phyloP scores from a whole-genome alignment of 805 yeast species.

The Candida namnaoensis region DNA sequence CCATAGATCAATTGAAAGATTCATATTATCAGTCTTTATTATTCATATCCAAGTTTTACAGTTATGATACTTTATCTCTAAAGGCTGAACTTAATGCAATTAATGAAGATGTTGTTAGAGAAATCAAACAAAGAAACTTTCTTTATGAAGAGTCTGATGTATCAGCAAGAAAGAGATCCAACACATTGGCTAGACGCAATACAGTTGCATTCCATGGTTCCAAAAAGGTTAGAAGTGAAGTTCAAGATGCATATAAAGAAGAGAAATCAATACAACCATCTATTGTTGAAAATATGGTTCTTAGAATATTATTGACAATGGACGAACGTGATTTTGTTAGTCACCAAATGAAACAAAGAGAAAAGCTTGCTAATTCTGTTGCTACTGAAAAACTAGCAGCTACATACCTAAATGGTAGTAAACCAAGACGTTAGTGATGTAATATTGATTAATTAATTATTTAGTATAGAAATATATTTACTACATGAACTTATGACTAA shows the following conservation, averaged over 20 bases:
- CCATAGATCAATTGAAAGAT: conserved; percentile 52
- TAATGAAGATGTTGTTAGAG: conserved; percentile 43
- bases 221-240: conserved; percentile 38
- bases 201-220: conserved; percentile 72
- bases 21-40: conserved; percentile 56
- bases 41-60: conserved; percentile 59
- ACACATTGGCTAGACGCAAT: conserved; percentile 49
- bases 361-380: conserved; percentile 26
- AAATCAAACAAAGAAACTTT: conserved; percentile 38
- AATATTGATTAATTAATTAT: no score
- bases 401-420: not conserved
- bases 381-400: conserved; percentile 21
- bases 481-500: no score
- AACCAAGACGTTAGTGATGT: not conserved
- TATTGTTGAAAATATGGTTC: conserved; percentile 52
- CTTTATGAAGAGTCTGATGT: conserved; percentile 22
- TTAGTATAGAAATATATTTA: no score
- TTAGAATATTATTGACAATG: conserved; percentile 62
- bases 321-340: conserved; percentile 54
- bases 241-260: conserved; percentile 34
- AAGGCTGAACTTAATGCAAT: conserved; percentile 50
- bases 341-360: conserved; percentile 52
- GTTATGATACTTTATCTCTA: conserved; percentile 36
- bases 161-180: conserved; percentile 20
- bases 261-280: conserved; percentile 19